Evolutionary conservation across 2,329 filamentous ascomycete species (phyloP), one percentile per base, ranked within the genome.

Genomic region (Cladophialophora carrionii): DNA sequence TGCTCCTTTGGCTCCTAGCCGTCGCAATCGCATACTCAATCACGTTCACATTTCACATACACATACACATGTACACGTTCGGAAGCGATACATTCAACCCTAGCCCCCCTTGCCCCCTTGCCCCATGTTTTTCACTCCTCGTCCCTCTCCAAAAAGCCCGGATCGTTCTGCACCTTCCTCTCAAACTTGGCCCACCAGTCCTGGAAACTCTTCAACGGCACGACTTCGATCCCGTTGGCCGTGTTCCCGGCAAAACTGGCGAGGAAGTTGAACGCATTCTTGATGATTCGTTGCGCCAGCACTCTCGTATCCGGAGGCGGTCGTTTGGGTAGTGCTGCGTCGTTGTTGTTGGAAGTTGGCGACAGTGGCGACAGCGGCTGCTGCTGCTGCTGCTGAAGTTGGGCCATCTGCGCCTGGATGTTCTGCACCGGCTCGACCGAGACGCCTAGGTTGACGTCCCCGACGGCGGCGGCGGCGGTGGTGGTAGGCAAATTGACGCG

Each of bases 171-270:
- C 46, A 99, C 85, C 74, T 88, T 89, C 67, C 87, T 86, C 81
- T 99, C 94, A 79, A 99, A 99, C 78, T 97, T 98, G 66, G 83
- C 85, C 95, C 96, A 99, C 95, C 96, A 99, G 64, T 96, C 92
- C 79, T 96, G 90, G 76, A 99, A 99, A 4, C 90, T 91, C 79
- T 91, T 95, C 69, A 99, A 79, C n/a, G 95, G 93, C 26, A 99
- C 91, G 12, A 96, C 90, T 76, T 98, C 94, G 53, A 90, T 85
- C 0, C 90, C 90, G 1, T 81, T 84, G 29, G 81, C 79, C 0
- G 74, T 74, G 63, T 84, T 84, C 43, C 87, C 86, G 65, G 89
- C 91, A 81, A 96, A 98, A 72, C 92, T 90, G 3, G 94, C 88
- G 63, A 99, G 82, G 76, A 96, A 98, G 78, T 99, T 97, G 78